A percentile compares a stretch with the other conserved stretches of the same genome.
These are phyloP conservation scores for Coemansia sp. DNA, from an alignment of 192 early-diverging fungal species.

Conservation along the genomic window DNA sequence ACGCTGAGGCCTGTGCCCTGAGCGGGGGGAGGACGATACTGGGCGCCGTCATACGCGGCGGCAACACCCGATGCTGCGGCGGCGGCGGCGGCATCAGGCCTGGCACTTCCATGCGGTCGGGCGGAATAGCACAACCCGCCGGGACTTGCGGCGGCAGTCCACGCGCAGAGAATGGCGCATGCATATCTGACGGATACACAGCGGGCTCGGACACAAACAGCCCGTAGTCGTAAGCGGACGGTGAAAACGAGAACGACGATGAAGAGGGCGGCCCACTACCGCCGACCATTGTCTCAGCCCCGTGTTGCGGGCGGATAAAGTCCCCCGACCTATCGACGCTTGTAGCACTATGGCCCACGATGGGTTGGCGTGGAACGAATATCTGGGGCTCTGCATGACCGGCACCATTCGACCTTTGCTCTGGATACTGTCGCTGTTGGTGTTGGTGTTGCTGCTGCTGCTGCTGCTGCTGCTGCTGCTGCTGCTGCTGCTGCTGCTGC, in stretches of 20 bases:
- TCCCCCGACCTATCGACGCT: constrained; percentile 25
- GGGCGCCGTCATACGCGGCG: constrained; percentile 3
- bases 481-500: too few relatives aligned
- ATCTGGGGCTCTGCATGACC: constrained; percentile 21
- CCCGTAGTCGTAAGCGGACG: neutral
- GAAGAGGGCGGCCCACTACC: neutral
- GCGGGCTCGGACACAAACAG: neutral
- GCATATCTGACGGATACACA: neutral
- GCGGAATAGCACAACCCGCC: too few relatives aligned
- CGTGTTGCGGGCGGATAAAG: constrained; percentile 14
- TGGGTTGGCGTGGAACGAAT: constrained; percentile 27
- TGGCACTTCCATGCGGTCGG: too few relatives aligned
- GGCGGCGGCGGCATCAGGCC: too few relatives aligned
- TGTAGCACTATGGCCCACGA: constrained; percentile 32
- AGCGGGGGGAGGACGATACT: neutral
- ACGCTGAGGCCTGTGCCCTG: neutral
- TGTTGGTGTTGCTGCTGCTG: neutral
- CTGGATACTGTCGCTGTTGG: neutral
- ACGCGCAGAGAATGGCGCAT: neutral
- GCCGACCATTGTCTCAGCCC: neutral
- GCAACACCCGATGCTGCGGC: too few relatives aligned
- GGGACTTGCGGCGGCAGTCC: constrained; percentile 4
- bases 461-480: neutral
- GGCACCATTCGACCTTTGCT: neutral
- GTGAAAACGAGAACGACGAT: neutral